Evolutionary conservation across 192 early-diverging fungal species (phyloP), one percentile per base, ranked within the genome.

Genomic region (Rhizophlyctis rosea): DNA sequence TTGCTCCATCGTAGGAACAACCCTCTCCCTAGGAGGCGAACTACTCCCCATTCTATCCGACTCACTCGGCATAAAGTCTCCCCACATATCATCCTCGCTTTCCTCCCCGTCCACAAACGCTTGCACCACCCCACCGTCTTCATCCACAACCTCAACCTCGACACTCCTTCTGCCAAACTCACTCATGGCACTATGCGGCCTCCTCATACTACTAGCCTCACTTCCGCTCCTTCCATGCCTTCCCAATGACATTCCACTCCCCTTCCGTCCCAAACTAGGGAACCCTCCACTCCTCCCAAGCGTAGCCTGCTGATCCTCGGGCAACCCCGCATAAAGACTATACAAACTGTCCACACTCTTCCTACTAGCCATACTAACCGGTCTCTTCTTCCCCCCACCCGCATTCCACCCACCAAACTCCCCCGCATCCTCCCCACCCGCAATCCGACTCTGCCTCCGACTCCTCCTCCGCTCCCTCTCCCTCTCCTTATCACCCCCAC

Each of bases 401-500:
- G 18, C 53, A 4, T 54, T 18, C 5, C 30, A 23, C 53, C n/a
- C 48, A 9, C 9, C n/a, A 9, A n/a, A n/a, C n/a, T 47, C 48
- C 27, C 13, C 48, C 2, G 21, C 48, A 50, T 24, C 14, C 14
- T 2, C 48, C 27, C 27, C 48, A 24, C 13, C 3, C 27, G n/a
- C n/a, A n/a, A n/a, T n/a, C n/a, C n/a, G n/a, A n/a, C n/a, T n/a
- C 53, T 54, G 51, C 30, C 33, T 16, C 1, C 23, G 54, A 18
- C n/a, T n/a, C n/a, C 25, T 30, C 30, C 34, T 7, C 21, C 23
- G 24, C 65, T 61, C 18, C 57, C 25, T 13, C 54, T 47, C 31
- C 66, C 65, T 9, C 63, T 32, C 35, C 56, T 54, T 3, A 7
- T 47, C 7, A 57, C 33, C 27, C 51, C 55, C 39, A 58, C 58